Evolutionary conservation across 345 rosid species (phyloP), one percentile per base, ranked within the genome.

Genomic region (Eucalyptus marginata): DNA sequence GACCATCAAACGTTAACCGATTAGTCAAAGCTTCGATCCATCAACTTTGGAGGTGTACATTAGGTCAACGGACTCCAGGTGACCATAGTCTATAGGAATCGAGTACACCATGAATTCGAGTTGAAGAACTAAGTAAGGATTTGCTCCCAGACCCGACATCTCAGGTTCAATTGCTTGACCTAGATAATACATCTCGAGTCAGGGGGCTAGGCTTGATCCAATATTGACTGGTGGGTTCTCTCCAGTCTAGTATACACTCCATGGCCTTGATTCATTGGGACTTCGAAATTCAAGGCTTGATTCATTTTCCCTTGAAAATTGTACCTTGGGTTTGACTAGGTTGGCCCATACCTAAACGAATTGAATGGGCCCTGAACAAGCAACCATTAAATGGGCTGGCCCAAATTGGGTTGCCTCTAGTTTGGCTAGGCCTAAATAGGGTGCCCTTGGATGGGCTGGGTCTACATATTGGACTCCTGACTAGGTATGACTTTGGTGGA

Each of bases 61-160:
- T 51, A 0, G 22, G 22, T 51, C 54, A 7, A 20, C 8, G 0
- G 2, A 51, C 54, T 51, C 2, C 8, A 7, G 0, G 8, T 17
- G 54, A 51, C 54, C 54, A 51, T 7, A 51, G 22, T 51, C 54
- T 51, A 51, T 4, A 17, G 1, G 54, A 51, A 51, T 51, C 0
- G 22, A 16, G 54, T 51, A 51, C 22, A 0, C 54, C 54, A 51
- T 51, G 54, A 51, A 51, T 51, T 51, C 8, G 3, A 7, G 54
- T 51, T 59, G n/a, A 59, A 10, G 14, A 59, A 11, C 24, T 27
- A 25, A 25, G 1, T 59, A 59, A 27, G 15, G 31, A 27, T 59
- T 59, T 11, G 15, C 7, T 5, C 31, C 2, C 4, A 27, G 1
- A 59, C 66, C 2, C 31, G 1, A 59, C 66, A 59, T 27, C n/a